These are phyloP conservation scores for Annulohypoxylon stygium DNA, from an alignment of 495 filamentous ascomycete species.

Conservation along the genomic window DNA sequence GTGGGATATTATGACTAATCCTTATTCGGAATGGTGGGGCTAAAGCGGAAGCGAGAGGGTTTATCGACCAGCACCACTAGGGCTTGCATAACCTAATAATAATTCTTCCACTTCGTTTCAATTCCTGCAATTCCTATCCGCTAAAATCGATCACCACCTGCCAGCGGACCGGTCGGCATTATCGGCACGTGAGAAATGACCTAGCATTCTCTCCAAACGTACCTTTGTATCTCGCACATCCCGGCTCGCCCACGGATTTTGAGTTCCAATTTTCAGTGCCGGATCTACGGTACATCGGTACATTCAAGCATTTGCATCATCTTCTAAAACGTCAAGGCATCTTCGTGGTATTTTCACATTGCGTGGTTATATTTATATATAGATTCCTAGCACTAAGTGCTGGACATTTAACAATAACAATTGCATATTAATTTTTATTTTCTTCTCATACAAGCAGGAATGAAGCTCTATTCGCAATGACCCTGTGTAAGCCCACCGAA, in stretches of 20 bases:
- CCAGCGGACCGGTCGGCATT: not conserved
- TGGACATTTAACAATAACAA: not conserved
- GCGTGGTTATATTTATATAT: not conserved
- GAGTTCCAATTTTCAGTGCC: not conserved
- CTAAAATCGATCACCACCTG: not conserved
- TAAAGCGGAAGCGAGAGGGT: conserved; percentile 50
- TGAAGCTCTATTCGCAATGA: not conserved
- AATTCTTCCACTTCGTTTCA: not conserved
- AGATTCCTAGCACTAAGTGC: not conserved
- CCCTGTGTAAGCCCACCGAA: not conserved
- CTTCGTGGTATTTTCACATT: not conserved
- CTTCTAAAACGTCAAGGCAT: not conserved
- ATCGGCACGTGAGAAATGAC: not conserved
- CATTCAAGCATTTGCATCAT: not conserved
- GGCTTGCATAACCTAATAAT: conserved; percentile 63
- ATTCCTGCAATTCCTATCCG: not conserved
- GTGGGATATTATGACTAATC: conserved; percentile 54
- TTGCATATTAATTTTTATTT: not conserved
- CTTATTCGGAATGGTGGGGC: conserved; percentile 52
- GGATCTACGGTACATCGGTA: not conserved
- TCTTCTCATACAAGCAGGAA: not conserved
- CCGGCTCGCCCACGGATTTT: not conserved
- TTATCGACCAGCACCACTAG: conserved; percentile 56
- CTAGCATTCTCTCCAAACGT: not conserved
- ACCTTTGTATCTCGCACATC: not conserved